Base-by-base conservation (phyloP, 2,329 filamentous ascomycete genomes). In the Fusarium cicatricum region DNA sequence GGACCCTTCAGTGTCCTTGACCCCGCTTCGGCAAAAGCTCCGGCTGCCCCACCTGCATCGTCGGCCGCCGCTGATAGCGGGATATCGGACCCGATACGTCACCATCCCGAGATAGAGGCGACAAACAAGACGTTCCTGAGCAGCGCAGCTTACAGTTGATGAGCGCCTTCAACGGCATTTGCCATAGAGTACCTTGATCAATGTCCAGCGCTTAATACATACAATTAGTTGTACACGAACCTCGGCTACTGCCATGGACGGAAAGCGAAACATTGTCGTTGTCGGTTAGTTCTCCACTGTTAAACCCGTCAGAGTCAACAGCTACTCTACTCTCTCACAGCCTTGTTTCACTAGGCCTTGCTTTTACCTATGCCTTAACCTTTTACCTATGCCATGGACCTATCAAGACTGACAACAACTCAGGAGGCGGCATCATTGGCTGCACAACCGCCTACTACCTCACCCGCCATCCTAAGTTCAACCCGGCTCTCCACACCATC, bases 361-460 rank as follows among this genome's bases (percentile, higher is more conserved):
- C 21, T 23, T 23, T 23, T 7, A 23, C 21, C n/a, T n/a, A n/a
- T n/a, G n/a, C n/a, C n/a, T n/a, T n/a, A n/a, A 31, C 41, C 17
- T 46, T 12, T 23, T 9, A 3, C 10, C 37, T 42, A 29, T 42
- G 37, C 29, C 21, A 39, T 36, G 37, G 28, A 15, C 26, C 44
- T 38, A 21, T 41, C 32, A 48, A 49, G 34, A 53, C 49, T 56
- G 55, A 68, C 44, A 45, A 39, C 17, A 33, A 19, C 50, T 3
- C 57, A 92, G 92, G 94, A 65, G 94, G 92, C 65, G 94, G 94
- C 67, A 92, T 98, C 61, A 96, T 98, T 68, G 95, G 95, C 70
- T 90, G 87, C 73, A 95, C 91, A 43, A 92, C 91, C 5, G 93
- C 94, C 53, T 98, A 98, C 75, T 98, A 88, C 71, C 81, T 98